These are phyloP conservation scores for Paramyrothecium roridum DNA, from an alignment of 2,329 filamentous ascomycete species.

Conservation along the genomic window DNA sequence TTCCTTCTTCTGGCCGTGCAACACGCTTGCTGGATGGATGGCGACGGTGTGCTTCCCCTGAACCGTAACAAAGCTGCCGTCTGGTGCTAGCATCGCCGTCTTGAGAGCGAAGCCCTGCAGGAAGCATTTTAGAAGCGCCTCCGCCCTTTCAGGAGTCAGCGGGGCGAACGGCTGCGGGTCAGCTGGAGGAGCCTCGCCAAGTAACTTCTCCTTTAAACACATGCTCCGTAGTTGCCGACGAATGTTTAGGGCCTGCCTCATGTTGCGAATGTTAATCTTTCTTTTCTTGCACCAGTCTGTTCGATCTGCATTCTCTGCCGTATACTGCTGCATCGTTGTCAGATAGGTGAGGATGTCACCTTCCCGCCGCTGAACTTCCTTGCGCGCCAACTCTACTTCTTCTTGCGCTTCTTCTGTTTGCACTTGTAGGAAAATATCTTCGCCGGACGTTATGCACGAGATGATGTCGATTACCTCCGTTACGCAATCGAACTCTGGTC, in stretches of 20 bases:
- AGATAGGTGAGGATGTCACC: constrained; percentile 65
- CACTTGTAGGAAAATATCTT: constrained; percentile 60
- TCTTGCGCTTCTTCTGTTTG: constrained; percentile 56
- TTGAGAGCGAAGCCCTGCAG: constrained; percentile 58
- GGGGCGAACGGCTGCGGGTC: constrained; percentile 57
- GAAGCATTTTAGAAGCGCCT: constrained; percentile 57
- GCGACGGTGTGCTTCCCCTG: constrained; percentile 58
- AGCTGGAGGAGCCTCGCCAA: constrained; percentile 39
- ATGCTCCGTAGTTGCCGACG: constrained; percentile 58
- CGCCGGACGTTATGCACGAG: constrained; percentile 58
- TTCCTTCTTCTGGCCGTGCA: constrained; percentile 61
- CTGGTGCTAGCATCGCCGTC: constrained; percentile 58
- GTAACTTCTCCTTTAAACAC: constrained; percentile 49
- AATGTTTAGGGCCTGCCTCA: constrained; percentile 61
- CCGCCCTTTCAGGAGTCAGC: constrained; percentile 50
- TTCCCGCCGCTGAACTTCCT: constrained; percentile 57
- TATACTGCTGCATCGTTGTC: constrained; percentile 60
- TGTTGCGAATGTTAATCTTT: constrained; percentile 56
- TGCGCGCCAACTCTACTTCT: constrained; percentile 49
- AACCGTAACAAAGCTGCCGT: constrained; percentile 58
- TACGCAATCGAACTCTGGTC: constrained; percentile 68
- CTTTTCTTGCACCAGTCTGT: constrained; percentile 56
- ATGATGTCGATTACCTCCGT: constrained; percentile 84
- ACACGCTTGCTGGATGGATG: constrained; percentile 60
- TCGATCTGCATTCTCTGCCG: constrained; percentile 52